Evolutionary conservation across 352 stramenopile genomes (phyloP).

Genomic region (Phytophthora ohioensis): DNA sequence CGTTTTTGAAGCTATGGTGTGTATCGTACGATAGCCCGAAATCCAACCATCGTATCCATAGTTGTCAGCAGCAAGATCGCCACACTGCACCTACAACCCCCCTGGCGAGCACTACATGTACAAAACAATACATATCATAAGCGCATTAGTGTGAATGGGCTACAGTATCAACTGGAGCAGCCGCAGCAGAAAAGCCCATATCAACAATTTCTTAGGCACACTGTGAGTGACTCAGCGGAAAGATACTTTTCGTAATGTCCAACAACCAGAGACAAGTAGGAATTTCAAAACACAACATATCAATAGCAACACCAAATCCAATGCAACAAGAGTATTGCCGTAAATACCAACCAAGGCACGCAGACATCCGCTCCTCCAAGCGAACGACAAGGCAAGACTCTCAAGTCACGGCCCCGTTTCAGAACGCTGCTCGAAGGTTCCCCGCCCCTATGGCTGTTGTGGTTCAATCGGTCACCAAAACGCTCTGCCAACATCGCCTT

Average conservation of each 20-base stretch:
- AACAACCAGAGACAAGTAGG: too few species aligned
- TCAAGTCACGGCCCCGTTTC: constrained; percentile 6
- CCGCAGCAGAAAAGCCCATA: constrained; percentile 2
- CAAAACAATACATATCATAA: neutral
- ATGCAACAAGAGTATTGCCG: too few species aligned
- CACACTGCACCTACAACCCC: neutral
- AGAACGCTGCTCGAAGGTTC: constrained; percentile 34
- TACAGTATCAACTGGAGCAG: neutral
- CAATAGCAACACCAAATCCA: neutral
- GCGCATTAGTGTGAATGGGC: too few species aligned
- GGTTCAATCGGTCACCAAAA: constrained; percentile 12
- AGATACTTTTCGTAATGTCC: constrained; percentile 15
- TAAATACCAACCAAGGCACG: neutral
- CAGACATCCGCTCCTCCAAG: neutral
- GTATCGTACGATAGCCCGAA: neutral
- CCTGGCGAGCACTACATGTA: neutral
- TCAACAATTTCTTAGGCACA: neutral
- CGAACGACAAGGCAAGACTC: neutral
- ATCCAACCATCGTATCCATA: neutral
- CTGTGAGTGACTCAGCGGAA: neutral
- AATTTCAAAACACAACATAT: neutral
- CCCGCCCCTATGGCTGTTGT: neutral
- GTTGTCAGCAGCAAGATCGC: neutral
- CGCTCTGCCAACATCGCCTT: constrained; percentile 19
- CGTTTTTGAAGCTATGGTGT: too few species aligned